phyloP scores from a whole-genome alignment of 2,329 filamentous ascomycete species.

The Chaetomiaceae sp. region DNA sequence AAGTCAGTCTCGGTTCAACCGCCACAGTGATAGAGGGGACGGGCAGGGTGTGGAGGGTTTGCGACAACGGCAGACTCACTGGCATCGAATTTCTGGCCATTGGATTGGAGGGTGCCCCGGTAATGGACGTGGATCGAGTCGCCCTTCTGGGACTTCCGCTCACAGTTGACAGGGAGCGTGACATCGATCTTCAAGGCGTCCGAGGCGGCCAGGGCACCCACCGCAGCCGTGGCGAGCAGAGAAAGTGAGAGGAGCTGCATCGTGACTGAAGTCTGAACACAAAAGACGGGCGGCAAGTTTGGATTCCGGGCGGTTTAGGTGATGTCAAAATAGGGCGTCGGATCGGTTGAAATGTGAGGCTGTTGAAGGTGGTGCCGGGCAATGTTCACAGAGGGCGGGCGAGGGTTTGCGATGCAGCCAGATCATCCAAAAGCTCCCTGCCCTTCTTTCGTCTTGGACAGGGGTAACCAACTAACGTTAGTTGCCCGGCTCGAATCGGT shows the following conservation, averaged over 20 bases:
- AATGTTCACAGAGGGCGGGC: not conserved
- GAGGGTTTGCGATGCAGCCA: slow-evolving; percentile 9
- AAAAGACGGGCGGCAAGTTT: too few species aligned
- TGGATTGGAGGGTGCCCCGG: slow-evolving; percentile 68
- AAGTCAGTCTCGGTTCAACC: slow-evolving; percentile 30
- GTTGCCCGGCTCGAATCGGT: too few species aligned
- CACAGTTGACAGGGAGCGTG: slow-evolving; percentile 68
- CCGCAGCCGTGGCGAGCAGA: slow-evolving; percentile 47
- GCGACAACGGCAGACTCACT: slow-evolving; percentile 38
- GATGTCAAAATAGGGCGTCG: not conserved
- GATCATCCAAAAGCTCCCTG: slow-evolving; percentile 5
- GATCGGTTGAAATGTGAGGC: not conserved
- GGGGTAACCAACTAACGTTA: too few species aligned
- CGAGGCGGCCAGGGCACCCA: slow-evolving; percentile 48
- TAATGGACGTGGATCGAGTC: slow-evolving; percentile 87
- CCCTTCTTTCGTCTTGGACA: too few species aligned
- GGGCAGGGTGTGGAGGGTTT: not conserved
- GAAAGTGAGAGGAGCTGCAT: slow-evolving; percentile 51
- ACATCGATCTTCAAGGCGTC: slow-evolving; percentile 73
- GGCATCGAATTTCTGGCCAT: slow-evolving; percentile 79
- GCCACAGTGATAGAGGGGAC: not conserved
- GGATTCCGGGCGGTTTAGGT: not conserved
- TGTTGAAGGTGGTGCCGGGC: not conserved
- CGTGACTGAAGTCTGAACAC: slow-evolving; percentile 23
- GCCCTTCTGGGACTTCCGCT: slow-evolving; percentile 68